Evolutionary conservation across 2,329 filamentous ascomycete species (phyloP).

Genomic region (Ascochyta viciae-villosae): DNA sequence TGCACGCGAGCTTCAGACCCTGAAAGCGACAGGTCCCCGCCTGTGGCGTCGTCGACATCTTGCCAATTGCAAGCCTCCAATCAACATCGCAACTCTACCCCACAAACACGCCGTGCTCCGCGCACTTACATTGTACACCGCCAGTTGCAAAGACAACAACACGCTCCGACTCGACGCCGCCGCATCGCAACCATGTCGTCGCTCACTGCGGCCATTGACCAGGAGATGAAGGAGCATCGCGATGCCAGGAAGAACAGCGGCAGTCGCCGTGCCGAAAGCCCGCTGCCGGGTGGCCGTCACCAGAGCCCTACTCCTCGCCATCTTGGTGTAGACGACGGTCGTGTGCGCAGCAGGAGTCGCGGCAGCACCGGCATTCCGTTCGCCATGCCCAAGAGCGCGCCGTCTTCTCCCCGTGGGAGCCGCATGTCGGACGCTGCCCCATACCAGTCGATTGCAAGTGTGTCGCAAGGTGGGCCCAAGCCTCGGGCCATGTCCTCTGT

Average conservation of each 20-base stretch:
- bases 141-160: slow-evolving; percentile 2
- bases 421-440: slow-evolving; percentile 48
- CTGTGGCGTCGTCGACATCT: slow-evolving; percentile 21
- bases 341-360: slow-evolving; percentile 42
- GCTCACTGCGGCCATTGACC: slow-evolving; percentile 77
- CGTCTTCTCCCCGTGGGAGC: slow-evolving; percentile 38
- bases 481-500: slow-evolving; percentile 56
- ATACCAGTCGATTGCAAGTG: slow-evolving; percentile 55
- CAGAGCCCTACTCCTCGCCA: slow-evolving; percentile 67
- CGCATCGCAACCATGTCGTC: slow-evolving; percentile 62
- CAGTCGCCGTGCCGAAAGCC: slow-evolving; percentile 38
- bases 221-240: slow-evolving; percentile 77
- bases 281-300: slow-evolving; percentile 54
- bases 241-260: slow-evolving; percentile 38
- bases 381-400: slow-evolving; percentile 29
- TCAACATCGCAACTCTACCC: slow-evolving; percentile 23
- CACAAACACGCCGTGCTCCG: slow-evolving; percentile 27
- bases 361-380: slow-evolving; percentile 40
- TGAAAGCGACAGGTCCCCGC: slow-evolving; percentile 7
- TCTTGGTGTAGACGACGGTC: slow-evolving; percentile 50
- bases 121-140: slow-evolving; percentile 5
- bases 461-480: slow-evolving; percentile 50
- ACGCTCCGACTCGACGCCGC: slow-evolving; percentile 5
- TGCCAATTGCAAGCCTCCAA: slow-evolving; percentile 17
- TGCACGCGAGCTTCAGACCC: too few relatives aligned